Evolutionary conservation across 345 rosid species (phyloP).

Genomic region (Brassica napus): Da-Ae NC_063451.1:41644501-41645000

Average conservation of each 20-base stretch:
- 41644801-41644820: slow-evolving; percentile 44
- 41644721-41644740: no score
- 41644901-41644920: not conserved
- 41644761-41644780: slow-evolving; percentile 59
- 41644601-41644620: not conserved
- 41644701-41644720: no score
- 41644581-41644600: not conserved
- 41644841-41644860: slow-evolving; percentile 94
- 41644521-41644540: slow-evolving; percentile 16
- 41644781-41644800: slow-evolving; percentile 77
- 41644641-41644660: not conserved
- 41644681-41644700: no score
- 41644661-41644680: not conserved
- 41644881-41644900: not conserved
- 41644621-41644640: not conserved
- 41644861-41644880: slow-evolving; percentile 8
- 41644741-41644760: slow-evolving; percentile 48
- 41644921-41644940: no score
- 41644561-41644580: not conserved
- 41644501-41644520: no score
- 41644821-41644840: slow-evolving; percentile 68
- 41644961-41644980: not conserved
- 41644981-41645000: not conserved
- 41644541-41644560: slow-evolving; percentile 42
- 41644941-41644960: not conserved